A percentile compares a stretch with the other conserved stretches of the same genome.
These are phyloP conservation scores for Piper betle DNA, from an alignment of 164 flowering plant genomes.

Conservation along the genomic window DNA sequence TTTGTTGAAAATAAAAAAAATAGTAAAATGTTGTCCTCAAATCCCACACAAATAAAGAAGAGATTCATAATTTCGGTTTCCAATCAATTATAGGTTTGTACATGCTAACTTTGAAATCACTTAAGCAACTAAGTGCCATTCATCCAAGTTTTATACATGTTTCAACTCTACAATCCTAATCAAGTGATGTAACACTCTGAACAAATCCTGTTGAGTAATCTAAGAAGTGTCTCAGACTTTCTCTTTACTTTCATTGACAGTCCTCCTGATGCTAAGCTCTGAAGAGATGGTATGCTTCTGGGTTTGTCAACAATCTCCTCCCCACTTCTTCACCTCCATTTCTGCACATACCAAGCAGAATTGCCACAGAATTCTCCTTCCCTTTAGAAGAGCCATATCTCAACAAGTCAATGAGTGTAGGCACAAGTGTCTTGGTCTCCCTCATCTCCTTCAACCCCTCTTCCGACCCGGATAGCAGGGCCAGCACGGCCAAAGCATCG, in stretches of 20 bases:
- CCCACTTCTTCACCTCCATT: constrained; percentile 53
- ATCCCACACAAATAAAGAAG: too few relatives aligned
- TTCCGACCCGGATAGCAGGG: constrained; percentile 28
- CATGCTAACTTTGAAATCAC: too few relatives aligned
- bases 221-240: constrained; percentile 58
- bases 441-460: constrained; percentile 46
- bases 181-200: constrained; percentile 18
- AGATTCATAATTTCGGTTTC: too few relatives aligned
- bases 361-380: constrained; percentile 52
- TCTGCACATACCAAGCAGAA: constrained; percentile 53
- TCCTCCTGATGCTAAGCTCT: constrained; percentile 37
- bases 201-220: constrained; percentile 50
- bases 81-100: too few relatives aligned
- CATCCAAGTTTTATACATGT: too few relatives aligned
- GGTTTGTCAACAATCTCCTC: constrained; percentile 34
- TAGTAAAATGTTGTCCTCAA: too few relatives aligned
- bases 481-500: constrained; percentile 44
- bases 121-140: too few relatives aligned
- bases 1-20: too few relatives aligned
- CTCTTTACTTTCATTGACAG: constrained; percentile 42
- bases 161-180: neutral
- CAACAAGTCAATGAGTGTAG: constrained; percentile 43
- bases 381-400: constrained; percentile 62
- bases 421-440: constrained; percentile 28
- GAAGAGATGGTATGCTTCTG: constrained; percentile 45